Percentiles rank a stretch among this genome's conserved stretches.
These are phyloP conservation scores for Euphrasia confusa DNA, from an alignment of 257 asterid species.

Conservation along the genomic window DNA sequence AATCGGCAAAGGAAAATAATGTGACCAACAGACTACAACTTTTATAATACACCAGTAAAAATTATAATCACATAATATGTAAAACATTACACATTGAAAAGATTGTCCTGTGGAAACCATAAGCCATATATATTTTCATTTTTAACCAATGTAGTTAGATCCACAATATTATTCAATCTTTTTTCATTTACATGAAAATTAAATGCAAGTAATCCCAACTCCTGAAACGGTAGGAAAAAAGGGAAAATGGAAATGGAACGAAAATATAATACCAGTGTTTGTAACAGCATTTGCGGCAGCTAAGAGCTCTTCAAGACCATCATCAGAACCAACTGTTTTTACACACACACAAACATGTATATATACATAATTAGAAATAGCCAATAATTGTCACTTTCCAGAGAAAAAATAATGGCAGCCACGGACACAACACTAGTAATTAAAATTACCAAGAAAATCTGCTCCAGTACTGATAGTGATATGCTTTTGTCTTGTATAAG, in stretches of 20 bases:
- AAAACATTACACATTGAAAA: not conserved
- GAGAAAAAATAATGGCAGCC: not conserved
- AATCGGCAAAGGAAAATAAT: not conserved
- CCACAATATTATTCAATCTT: not conserved
- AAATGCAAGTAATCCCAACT: not conserved
- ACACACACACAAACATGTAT: not conserved
- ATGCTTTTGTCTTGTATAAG: constrained; percentile 71
- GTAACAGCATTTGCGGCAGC: constrained; percentile 85
- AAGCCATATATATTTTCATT: not conserved
- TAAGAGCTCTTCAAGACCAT: constrained; percentile 89
- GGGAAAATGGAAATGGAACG: not conserved
- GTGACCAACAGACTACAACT: not conserved
- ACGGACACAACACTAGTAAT: constrained; percentile 15
- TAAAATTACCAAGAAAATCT: constrained; percentile 66
- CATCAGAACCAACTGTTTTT: constrained; percentile 60
- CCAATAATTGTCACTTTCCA: constrained; percentile 6
- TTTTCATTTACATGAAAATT: not conserved
- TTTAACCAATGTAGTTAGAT: not conserved
- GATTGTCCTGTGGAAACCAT: not conserved
- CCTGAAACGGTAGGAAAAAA: not conserved
- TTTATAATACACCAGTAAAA: not conserved
- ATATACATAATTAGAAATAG: constrained; percentile 10
- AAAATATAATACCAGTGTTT: constrained; percentile 50
- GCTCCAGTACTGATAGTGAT: constrained; percentile 47
- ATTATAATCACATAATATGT: not conserved